Percentiles rank a stretch among this genome's conserved stretches.
Evolutionary conservation across 768 basidiomycete species (phyloP).

Genomic region (Sistotremastrum suecicum): DNA sequence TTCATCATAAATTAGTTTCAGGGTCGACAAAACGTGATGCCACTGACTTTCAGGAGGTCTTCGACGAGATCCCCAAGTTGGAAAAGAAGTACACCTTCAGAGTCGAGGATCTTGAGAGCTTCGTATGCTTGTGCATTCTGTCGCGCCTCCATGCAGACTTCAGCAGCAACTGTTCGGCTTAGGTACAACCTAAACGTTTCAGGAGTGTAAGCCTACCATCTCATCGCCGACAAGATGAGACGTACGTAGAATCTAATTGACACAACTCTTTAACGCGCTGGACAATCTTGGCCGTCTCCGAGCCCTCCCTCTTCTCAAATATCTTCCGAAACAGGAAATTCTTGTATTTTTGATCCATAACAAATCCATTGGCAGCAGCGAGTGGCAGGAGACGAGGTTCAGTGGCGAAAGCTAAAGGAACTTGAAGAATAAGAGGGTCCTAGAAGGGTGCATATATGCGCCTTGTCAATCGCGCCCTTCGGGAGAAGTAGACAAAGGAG

Average conservation of each 20-base stretch:
- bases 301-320: slow-evolving; percentile 52
- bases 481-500: neutral
- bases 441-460: slow-evolving; percentile 14
- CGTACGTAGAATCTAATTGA: slow-evolving; percentile 53
- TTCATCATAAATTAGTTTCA: neutral
- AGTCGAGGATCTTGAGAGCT: slow-evolving; percentile 55
- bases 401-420: slow-evolving; percentile 62
- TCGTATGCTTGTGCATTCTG: slow-evolving; percentile 53
- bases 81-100: slow-evolving; percentile 51
- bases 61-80: slow-evolving; percentile 47
- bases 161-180: slow-evolving; percentile 69
- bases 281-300: slow-evolving; percentile 44
- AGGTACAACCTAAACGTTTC: slow-evolving; percentile 51
- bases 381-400: slow-evolving; percentile 63
- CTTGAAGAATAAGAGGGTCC: slow-evolving; percentile 69
- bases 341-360: slow-evolving; percentile 69
- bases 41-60: slow-evolving; percentile 49
- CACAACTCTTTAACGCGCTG: slow-evolving; percentile 60
- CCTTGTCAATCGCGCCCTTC: neutral
- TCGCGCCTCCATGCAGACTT: slow-evolving; percentile 72
- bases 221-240: slow-evolving; percentile 2
- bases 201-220: neutral
- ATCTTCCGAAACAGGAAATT: slow-evolving; percentile 82
- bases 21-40: neutral
- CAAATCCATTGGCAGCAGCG: slow-evolving; percentile 61